Evolutionary conservation across 306 rosid species (phyloP).

Genomic region (Glycyrrhiza uralensis): DNA sequence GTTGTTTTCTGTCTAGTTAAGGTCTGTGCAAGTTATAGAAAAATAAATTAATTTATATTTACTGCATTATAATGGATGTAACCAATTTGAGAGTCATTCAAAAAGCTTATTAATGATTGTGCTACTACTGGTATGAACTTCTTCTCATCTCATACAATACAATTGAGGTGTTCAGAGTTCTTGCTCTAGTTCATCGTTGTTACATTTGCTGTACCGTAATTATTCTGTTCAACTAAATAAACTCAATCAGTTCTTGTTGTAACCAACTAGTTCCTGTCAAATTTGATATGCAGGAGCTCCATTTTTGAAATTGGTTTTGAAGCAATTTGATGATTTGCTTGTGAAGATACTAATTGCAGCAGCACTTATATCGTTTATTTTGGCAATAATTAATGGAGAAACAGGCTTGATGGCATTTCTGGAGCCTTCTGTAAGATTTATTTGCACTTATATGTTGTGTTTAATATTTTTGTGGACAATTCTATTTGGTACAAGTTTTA

Average conservation of each 20-base stretch:
- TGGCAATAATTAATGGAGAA: conserved; percentile 90
- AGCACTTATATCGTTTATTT: conserved; percentile 76
- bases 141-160: conserved; percentile 4
- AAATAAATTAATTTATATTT: background rate
- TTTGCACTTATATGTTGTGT: background rate
- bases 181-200: conserved; percentile 8
- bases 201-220: conserved; percentile 8
- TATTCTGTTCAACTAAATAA: background rate
- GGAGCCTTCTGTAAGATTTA: conserved; percentile 91
- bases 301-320: conserved; percentile 89
- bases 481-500: background rate
- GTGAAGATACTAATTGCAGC: conserved; percentile 90
- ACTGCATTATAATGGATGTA: background rate
- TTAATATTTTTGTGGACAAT: background rate
- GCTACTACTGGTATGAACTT: background rate
- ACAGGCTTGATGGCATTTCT: conserved; percentile 89
- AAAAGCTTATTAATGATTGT: conserved; percentile 1
- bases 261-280: conserved; percentile 23
- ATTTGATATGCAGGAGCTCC: conserved; percentile 72
- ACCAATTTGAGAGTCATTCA: background rate
- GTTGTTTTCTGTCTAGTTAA: conserved; percentile 4
- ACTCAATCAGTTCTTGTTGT: background rate
- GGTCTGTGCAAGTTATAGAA: background rate
- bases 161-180: conserved; percentile 6
- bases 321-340: conserved; percentile 95